phyloP scores from a whole-genome alignment of 23 red algal genomes.

The Gracilaria gracilis region DNA sequence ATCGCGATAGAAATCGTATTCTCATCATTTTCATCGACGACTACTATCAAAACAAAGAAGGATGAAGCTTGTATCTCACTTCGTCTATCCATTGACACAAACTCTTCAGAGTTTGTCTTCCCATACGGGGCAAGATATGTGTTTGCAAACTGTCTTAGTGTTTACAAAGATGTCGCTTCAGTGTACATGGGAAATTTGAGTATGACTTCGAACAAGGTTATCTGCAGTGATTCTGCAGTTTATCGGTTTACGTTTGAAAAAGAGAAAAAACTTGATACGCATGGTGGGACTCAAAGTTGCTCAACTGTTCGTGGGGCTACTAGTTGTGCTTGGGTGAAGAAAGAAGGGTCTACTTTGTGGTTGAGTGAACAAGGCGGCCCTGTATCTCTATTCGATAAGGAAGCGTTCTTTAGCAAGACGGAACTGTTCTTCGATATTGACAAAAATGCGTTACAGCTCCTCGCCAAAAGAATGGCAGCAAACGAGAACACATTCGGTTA shows the following conservation, averaged over 20 bases:
- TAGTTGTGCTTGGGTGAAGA: background rate
- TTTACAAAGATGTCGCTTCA: background rate
- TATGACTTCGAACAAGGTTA: background rate
- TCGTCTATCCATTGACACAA: background rate
- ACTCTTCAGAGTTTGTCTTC: background rate
- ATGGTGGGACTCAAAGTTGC: background rate
- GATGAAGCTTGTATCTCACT: background rate
- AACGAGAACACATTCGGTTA: no score
- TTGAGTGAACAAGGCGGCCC: background rate
- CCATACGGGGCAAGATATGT: background rate
- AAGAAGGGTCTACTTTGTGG: slow-evolving; percentile 1
- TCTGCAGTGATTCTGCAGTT: background rate
- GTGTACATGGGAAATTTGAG: slow-evolving; percentile 1
- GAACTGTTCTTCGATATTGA: background rate
- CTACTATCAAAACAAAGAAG: background rate
- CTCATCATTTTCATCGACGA: background rate
- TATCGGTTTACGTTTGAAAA: background rate
- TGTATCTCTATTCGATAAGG: background rate
- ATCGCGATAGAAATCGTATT: background rate
- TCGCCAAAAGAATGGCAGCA: background rate
- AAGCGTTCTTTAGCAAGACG: background rate
- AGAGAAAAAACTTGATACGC: background rate
- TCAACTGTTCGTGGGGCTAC: background rate
- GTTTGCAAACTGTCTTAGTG: background rate
- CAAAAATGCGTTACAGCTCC: background rate